Percentiles rank a stretch among this genome's conserved stretches.
Evolutionary conservation across 192 early-diverging fungal species (phyloP).

Genomic region (Coemansia sp.): DNA sequence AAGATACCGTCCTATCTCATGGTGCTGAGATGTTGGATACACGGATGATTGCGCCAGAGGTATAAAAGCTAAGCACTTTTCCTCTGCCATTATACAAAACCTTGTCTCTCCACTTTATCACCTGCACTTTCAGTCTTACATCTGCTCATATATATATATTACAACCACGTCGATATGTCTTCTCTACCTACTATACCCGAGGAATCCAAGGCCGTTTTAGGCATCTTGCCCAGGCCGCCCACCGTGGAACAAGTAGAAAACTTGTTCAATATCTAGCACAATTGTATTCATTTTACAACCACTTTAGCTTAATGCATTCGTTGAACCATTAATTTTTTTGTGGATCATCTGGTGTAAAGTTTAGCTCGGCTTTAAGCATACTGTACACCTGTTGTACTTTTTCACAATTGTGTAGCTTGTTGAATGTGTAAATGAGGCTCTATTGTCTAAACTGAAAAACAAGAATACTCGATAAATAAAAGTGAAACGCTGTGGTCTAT

Average conservation of each 20-base stretch:
- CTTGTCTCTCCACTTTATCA: background rate
- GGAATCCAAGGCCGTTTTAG: background rate
- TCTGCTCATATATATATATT: background rate
- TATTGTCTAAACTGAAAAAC: constrained; percentile 2
- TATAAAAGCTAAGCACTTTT: background rate
- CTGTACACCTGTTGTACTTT: background rate
- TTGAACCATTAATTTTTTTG: background rate
- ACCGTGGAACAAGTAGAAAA: constrained; percentile 3
- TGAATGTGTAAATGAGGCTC: background rate
- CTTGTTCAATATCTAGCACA: background rate
- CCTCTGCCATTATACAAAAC: background rate
- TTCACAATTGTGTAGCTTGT: background rate
- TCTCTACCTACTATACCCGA: background rate
- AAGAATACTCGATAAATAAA: background rate
- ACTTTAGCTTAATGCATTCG: background rate
- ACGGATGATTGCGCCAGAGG: background rate
- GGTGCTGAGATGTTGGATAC: too few species aligned
- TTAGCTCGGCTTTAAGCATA: background rate
- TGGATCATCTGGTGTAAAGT: background rate
- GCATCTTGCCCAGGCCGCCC: constrained; percentile 2
- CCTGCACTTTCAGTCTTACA: background rate
- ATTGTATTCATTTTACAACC: too few species aligned
- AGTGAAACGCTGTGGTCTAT: background rate
- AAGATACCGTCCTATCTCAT: background rate
- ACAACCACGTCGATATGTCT: background rate